Conservation (phyloP, 2,329 filamentous ascomycete species). For the Xylariaceae sp. region DNA sequence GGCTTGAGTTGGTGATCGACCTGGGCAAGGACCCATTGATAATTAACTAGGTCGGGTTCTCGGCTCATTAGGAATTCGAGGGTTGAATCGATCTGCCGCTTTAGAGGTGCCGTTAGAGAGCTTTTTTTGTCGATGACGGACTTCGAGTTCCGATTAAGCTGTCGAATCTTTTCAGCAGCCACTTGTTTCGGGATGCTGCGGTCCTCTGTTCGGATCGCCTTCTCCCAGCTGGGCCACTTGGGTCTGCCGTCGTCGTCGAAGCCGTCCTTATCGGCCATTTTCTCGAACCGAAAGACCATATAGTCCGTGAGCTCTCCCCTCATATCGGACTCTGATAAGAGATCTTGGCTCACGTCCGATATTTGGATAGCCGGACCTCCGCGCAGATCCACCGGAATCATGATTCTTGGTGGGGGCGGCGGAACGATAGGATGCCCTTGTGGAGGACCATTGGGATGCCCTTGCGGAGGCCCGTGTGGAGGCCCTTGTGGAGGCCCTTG, state of each 20-base stretch:
- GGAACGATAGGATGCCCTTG: neutral
- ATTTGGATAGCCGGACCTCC: slow-evolving; percentile 24
- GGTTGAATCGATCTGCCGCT: slow-evolving; percentile 51
- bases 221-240: slow-evolving; percentile 50
- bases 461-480: neutral
- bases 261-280: slow-evolving; percentile 41
- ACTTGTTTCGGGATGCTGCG: slow-evolving; percentile 48
- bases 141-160: slow-evolving; percentile 45
- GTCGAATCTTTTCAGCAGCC: slow-evolving; percentile 45
- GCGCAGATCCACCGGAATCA: slow-evolving; percentile 12
- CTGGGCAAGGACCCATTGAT: slow-evolving; percentile 52
- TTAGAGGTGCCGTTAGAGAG: slow-evolving; percentile 45
- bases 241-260: slow-evolving; percentile 47
- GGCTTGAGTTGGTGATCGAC: slow-evolving; percentile 49
- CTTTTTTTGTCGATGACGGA: slow-evolving; percentile 49
- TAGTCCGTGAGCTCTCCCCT: slow-evolving; percentile 50
- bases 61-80: slow-evolving; percentile 43
- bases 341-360: slow-evolving; percentile 48
- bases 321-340: slow-evolving; percentile 48
- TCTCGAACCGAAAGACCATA: slow-evolving; percentile 52
- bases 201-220: slow-evolving; percentile 44
- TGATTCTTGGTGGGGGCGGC: slow-evolving; percentile 15
- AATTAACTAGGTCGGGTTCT: slow-evolving; percentile 48
- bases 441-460: too few relatives aligned
- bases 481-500: neutral